Evolutionary conservation across 2,329 filamentous ascomycete species (phyloP), one percentile per base, ranked within the genome.

Genomic region (Cercospora berteroae): DNA sequence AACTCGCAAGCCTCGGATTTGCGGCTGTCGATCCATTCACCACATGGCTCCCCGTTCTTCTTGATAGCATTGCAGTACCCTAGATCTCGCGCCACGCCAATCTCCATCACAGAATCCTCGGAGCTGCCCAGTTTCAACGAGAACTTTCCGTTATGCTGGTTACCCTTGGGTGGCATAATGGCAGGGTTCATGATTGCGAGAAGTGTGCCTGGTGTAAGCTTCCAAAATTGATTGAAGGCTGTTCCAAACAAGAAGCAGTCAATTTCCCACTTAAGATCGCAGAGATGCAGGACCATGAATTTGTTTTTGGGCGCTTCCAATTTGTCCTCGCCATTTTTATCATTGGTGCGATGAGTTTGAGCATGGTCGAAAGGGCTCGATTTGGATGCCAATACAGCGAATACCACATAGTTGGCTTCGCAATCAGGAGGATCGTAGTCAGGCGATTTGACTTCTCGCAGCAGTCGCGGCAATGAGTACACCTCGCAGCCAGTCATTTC

Each of bases 1-100:
- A 90, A 99, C 71, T 97, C 93, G 80, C 95, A 99, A 77, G 91
- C 92, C 73, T 96, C 89, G 0, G 94, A 97, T 74, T 93, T 92
- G 63, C 93, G 88, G 71, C 87, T 88, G 78, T 99, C 94, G 67
- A 99, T 85, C 95, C 95, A 99, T 29, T 87, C 82, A 36, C 86
- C 88, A 79, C 95, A 99, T 57, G 86, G 81, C 65, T 91, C 86
- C 44, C 95, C 94, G 76, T 97, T 93, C 75, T 91, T 94, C 77
- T 91, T 93, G 70, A 93, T 82, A 6, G 89, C 88, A 76, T 94
- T 93, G 80, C 95, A 99, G 77, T 90, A 96, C 1, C 92, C 93
- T 2, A 99, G 82, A 79, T 99, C 94, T 58, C 93, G 86, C 10
- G 94, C 88, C 23, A 84, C 87, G 44, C 96, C 95, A 62, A 99